Conservation (phyloP, 495 filamentous ascomycete species). For the Penicillium parvum region DNA sequence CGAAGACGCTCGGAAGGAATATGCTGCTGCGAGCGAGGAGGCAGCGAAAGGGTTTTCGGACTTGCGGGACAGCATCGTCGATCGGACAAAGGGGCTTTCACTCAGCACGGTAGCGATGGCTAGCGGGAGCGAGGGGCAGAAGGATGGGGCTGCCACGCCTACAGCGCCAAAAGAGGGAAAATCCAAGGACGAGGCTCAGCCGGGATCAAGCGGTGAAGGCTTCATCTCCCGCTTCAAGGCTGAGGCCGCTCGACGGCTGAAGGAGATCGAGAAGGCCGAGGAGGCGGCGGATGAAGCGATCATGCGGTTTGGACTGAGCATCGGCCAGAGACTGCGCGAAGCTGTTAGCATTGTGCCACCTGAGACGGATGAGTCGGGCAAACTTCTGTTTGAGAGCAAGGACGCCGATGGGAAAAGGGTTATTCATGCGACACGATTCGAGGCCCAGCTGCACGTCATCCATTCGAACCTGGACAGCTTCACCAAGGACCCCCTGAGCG, state of each 20-base stretch:
- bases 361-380: slow-evolving; percentile 35
- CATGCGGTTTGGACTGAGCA: slow-evolving; percentile 84
- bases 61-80: slow-evolving; percentile 63
- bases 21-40: slow-evolving; percentile 69
- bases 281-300: slow-evolving; percentile 97
- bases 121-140: slow-evolving; percentile 20
- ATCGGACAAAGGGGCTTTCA: slow-evolving; percentile 68
- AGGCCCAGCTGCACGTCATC: slow-evolving; percentile 92
- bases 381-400: slow-evolving; percentile 85
- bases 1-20: slow-evolving; percentile 76
- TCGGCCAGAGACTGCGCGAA: slow-evolving; percentile 85
- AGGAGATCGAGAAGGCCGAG: slow-evolving; percentile 89
- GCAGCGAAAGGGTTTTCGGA: slow-evolving; percentile 79
- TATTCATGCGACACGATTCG: slow-evolving; percentile 88
- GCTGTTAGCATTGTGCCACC: slow-evolving; percentile 85
- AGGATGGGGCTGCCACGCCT: slow-evolving; percentile 36
- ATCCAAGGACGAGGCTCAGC: slow-evolving; percentile 46
- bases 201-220: slow-evolving; percentile 61
- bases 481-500: slow-evolving; percentile 69
- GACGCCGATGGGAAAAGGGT: slow-evolving; percentile 85
- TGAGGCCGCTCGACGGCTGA: slow-evolving; percentile 79
- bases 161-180: slow-evolving; percentile 26
- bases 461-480: slow-evolving; percentile 85
- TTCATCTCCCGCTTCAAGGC: slow-evolving; percentile 78
- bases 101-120: slow-evolving; percentile 46